A percentile compares a stretch with the other conserved stretches of the same genome.
Conservation (phyloP, 2,329 filamentous ascomycete species). For the Huntiella omanensis region DNA sequence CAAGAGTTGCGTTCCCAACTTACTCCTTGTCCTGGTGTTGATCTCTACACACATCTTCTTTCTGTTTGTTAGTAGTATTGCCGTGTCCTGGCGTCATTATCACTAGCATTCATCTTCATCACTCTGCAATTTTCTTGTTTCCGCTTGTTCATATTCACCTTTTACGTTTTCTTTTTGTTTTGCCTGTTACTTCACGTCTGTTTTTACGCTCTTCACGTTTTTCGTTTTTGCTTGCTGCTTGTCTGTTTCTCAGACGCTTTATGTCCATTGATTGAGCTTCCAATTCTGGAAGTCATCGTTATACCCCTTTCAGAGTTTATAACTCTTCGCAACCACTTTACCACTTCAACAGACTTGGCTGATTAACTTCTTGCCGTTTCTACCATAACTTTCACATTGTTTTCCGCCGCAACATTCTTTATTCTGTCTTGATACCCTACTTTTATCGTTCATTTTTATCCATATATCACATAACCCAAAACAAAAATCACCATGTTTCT, state of each 20-base stretch:
- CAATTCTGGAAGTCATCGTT: not conserved
- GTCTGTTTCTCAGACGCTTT: not conserved
- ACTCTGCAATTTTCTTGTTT: too few species aligned
- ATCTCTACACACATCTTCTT: too few species aligned
- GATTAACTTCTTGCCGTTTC: not conserved
- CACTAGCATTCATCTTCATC: too few species aligned
- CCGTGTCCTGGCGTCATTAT: too few species aligned
- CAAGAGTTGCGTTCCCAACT: too few species aligned
- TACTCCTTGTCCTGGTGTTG: too few species aligned
- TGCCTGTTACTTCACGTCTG: too few species aligned
- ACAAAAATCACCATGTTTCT: slow-evolving; percentile 8
- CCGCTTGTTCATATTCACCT: too few species aligned
- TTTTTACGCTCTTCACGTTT: not conserved
- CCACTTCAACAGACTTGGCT: not conserved
- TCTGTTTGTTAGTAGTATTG: too few species aligned
- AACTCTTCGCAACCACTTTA: too few species aligned
- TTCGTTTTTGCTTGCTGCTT: not conserved
- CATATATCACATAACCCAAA: not conserved
- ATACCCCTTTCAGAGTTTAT: not conserved
- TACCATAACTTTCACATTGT: not conserved
- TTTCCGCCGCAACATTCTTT: too few species aligned
- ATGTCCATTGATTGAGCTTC: not conserved
- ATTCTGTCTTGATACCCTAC: not conserved
- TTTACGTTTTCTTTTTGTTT: too few species aligned
- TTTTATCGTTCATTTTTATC: not conserved